A percentile compares a stretch with the other conserved stretches of the same genome.
Conservation (phyloP, 2,329 filamentous ascomycete genomes). For the Neoarthrinium moseri region DNA sequence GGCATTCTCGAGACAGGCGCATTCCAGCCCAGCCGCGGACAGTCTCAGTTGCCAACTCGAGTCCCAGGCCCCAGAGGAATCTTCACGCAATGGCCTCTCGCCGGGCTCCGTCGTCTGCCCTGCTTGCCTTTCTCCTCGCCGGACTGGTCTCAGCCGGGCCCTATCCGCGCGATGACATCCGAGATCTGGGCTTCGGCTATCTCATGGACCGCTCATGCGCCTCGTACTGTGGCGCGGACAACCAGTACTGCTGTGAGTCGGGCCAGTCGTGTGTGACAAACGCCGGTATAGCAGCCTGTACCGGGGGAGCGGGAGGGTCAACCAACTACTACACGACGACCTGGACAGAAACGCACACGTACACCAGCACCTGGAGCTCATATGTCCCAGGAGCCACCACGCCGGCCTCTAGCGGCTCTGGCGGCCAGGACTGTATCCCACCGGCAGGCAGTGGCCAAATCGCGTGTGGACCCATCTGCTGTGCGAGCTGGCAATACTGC, state of each 20-base stretch:
- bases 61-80: background rate
- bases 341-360: constrained; percentile 60
- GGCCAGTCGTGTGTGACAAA: constrained; percentile 52
- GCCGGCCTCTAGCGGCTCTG: constrained; percentile 30
- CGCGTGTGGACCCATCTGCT: constrained; percentile 69
- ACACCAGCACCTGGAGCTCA: constrained; percentile 58
- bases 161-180: constrained; percentile 47
- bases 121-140: constrained; percentile 39
- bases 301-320: constrained; percentile 29
- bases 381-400: constrained; percentile 43
- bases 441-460: constrained; percentile 49
- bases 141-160: constrained; percentile 42
- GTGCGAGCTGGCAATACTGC: constrained; percentile 68
- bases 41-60: constrained; percentile 14
- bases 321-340: constrained; percentile 52
- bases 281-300: constrained; percentile 49
- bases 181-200: constrained; percentile 48
- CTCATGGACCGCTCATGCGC: constrained; percentile 50
- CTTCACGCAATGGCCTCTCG: constrained; percentile 30
- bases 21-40: constrained; percentile 3
- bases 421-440: constrained; percentile 48
- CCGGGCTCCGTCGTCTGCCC: constrained; percentile 21
- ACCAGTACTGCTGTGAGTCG: constrained; percentile 53
- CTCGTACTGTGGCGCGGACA: constrained; percentile 52
- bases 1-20: background rate